phyloP scores from a whole-genome alignment of 2,329 filamentous ascomycete genomes.

The Colletotrichum sp. region DNA sequence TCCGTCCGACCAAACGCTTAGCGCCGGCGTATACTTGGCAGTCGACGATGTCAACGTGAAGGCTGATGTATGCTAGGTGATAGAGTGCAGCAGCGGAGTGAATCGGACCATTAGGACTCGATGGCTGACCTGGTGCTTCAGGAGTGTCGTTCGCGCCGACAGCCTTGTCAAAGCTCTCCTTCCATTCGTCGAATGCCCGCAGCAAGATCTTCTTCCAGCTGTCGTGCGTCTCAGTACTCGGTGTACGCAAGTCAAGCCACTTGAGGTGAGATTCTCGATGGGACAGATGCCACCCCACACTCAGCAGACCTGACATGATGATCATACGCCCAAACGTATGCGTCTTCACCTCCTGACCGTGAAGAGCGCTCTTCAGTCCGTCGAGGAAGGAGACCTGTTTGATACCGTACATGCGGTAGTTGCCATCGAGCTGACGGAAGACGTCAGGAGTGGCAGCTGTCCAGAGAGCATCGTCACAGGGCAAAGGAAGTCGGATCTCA shows the following conservation, averaged over 20 bases:
- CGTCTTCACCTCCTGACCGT: constrained; percentile 80
- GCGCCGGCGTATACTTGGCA: constrained; percentile 89
- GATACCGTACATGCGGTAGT: constrained; percentile 77
- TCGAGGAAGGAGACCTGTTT: constrained; percentile 83
- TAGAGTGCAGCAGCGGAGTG: constrained; percentile 83
- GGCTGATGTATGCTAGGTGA: constrained; percentile 86
- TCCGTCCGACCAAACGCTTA: constrained; percentile 76
- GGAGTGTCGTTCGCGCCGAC: constrained; percentile 45
- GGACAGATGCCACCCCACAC: constrained; percentile 90
- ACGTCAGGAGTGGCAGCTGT: constrained; percentile 78
- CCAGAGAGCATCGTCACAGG: constrained; percentile 89
- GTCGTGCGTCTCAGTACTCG: constrained; percentile 65
- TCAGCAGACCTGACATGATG: constrained; percentile 88
- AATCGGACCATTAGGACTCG: constrained; percentile 65
- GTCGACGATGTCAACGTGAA: constrained; percentile 88
- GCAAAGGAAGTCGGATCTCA: constrained; percentile 83
- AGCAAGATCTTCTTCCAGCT: constrained; percentile 81
- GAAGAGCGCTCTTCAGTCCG: constrained; percentile 81
- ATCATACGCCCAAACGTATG: constrained; percentile 90
- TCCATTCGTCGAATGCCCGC: constrained; percentile 86
- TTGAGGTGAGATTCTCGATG: constrained; percentile 85
- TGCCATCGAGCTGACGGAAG: constrained; percentile 78
- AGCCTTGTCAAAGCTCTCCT: constrained; percentile 78
- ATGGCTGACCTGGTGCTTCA: constrained; percentile 51
- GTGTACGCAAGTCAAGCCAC: constrained; percentile 73